Conservation (phyloP, 2,329 filamentous ascomycete genomes). For the Ophiocordyceps polyrhachis-furcata region DNA sequence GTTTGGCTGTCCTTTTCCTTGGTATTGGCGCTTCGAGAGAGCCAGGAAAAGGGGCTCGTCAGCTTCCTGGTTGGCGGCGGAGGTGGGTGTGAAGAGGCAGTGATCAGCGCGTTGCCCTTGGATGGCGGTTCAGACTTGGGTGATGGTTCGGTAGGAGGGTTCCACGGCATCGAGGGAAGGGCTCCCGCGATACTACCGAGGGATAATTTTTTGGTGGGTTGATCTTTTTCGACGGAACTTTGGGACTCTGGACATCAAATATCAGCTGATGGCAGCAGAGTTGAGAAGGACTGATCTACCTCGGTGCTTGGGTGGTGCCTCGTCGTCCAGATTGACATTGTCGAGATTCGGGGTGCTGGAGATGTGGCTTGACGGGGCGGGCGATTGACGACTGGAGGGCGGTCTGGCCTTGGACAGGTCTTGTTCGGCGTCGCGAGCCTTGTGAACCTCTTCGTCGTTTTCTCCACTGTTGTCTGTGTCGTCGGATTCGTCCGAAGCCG, state of each 20-base stretch:
- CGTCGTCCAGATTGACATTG: conserved; percentile 50
- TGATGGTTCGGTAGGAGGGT: conserved; percentile 32
- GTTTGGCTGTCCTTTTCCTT: conserved; percentile 35
- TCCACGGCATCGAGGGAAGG: conserved; percentile 57
- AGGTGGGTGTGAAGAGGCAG: conserved; percentile 13
- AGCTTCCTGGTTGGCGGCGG: conserved; percentile 45
- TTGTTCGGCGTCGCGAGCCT: background rate
- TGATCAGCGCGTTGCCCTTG: conserved; percentile 21
- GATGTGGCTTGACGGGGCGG: conserved; percentile 22
- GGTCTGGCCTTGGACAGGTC: conserved; percentile 4
- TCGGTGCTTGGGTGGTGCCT: conserved; percentile 17
- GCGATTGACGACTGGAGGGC: conserved; percentile 14
- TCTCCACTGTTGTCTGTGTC: conserved; percentile 4
- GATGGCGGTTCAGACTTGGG: conserved; percentile 25
- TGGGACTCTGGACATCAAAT: conserved; percentile 8
- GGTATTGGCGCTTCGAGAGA: conserved; percentile 47
- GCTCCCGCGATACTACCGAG: conserved; percentile 54
- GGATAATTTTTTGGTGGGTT: conserved; percentile 36
- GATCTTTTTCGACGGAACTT: conserved; percentile 17
- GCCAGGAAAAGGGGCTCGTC: conserved; percentile 74
- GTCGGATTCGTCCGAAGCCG: conserved; percentile 7
- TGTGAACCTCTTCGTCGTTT: conserved; percentile 1
- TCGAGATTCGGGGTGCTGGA: conserved; percentile 31
- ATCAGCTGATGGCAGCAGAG: conserved; percentile 5
- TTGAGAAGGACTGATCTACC: conserved; percentile 8